Evolutionary conservation across 2,329 filamentous ascomycete genomes (phyloP).

Genomic region (Aspergillus sclerotialis): DNA sequence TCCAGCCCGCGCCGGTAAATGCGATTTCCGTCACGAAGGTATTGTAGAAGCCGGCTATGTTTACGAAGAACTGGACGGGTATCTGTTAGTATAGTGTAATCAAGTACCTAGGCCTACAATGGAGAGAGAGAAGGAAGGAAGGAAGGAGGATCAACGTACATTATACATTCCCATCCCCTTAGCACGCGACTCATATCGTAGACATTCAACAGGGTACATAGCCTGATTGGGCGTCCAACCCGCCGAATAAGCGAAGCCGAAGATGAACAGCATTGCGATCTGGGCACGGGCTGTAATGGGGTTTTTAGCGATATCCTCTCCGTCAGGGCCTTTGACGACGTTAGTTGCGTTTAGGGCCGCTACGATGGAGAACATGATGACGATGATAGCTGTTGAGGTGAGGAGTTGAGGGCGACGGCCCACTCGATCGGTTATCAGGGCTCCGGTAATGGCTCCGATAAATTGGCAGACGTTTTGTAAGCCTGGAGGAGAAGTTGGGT

Average conservation of each 20-base stretch:
- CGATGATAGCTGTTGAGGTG: conserved; percentile 37
- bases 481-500: conserved; percentile 21
- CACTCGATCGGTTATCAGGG: conserved; percentile 38
- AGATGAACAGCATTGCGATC: conserved; percentile 10
- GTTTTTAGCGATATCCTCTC: conserved; percentile 24
- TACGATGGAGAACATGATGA: conserved; percentile 45
- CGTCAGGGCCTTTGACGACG: conserved; percentile 15
- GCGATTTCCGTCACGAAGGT: neutral
- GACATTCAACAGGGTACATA: neutral
- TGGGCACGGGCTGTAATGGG: conserved; percentile 10
- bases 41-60: neutral
- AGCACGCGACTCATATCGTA: neutral
- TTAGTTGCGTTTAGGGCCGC: conserved; percentile 26
- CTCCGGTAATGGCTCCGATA: conserved; percentile 38
- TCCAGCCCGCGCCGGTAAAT: conserved; percentile 6
- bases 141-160: conserved; percentile 5
- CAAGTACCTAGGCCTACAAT: conserved; percentile 3
- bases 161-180: conserved; percentile 32
- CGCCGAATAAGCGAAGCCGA: neutral
- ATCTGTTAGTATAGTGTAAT: conserved; percentile 41
- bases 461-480: conserved; percentile 41
- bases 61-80: conserved; percentile 17
- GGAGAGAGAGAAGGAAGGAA: conserved; percentile 1
- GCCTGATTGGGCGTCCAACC: neutral
- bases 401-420: conserved; percentile 47